phyloP scores from a whole-genome alignment of 495 filamentous ascomycete genomes.

The Zalerion maritima region DNA sequence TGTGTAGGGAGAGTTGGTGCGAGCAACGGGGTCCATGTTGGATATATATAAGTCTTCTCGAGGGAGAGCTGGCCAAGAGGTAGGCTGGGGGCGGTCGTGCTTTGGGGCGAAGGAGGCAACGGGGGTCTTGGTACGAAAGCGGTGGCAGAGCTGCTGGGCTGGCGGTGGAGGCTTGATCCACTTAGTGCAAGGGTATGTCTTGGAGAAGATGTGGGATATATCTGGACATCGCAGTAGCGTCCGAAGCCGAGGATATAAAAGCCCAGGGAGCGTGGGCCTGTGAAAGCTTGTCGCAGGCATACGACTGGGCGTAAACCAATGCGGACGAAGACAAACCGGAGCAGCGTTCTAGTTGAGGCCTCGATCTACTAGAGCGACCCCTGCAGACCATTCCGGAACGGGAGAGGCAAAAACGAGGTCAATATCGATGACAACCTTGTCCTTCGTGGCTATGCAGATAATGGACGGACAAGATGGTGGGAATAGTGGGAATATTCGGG shows the following conservation, averaged over 20 bases:
- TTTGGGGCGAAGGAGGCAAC: conserved; percentile 1
- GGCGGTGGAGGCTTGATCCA: too few relatives aligned
- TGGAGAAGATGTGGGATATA: conserved; percentile 12
- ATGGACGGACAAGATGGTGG: too few relatives aligned
- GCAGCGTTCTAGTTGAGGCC: conserved; percentile 12
- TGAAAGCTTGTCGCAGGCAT: conserved; percentile 17
- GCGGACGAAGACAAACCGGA: conserved; percentile 24
- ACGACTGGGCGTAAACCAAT: conserved; percentile 15
- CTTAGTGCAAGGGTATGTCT: conserved; percentile 12
- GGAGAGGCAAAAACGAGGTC: too few relatives aligned
- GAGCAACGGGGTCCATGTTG: conserved; percentile 33
- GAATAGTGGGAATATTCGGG: too few relatives aligned
- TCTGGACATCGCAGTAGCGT: conserved; percentile 15
- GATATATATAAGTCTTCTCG: conserved; percentile 26
- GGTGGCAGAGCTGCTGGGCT: too few relatives aligned
- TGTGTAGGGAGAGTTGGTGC: conserved; percentile 34
- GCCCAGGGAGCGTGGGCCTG: conserved; percentile 15
- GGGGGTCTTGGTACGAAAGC: too few relatives aligned
- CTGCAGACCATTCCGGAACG: too few relatives aligned
- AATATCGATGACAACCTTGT: too few relatives aligned
- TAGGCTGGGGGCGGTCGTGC: conserved; percentile 2
- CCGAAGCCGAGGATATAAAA: conserved; percentile 24
- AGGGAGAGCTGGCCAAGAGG: conserved; percentile 7
- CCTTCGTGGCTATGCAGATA: too few relatives aligned
- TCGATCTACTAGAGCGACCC: conserved; percentile 15